Conservation (phyloP, 2,329 filamentous ascomycete species). For the Scedosporium aurantiacum region DNA sequence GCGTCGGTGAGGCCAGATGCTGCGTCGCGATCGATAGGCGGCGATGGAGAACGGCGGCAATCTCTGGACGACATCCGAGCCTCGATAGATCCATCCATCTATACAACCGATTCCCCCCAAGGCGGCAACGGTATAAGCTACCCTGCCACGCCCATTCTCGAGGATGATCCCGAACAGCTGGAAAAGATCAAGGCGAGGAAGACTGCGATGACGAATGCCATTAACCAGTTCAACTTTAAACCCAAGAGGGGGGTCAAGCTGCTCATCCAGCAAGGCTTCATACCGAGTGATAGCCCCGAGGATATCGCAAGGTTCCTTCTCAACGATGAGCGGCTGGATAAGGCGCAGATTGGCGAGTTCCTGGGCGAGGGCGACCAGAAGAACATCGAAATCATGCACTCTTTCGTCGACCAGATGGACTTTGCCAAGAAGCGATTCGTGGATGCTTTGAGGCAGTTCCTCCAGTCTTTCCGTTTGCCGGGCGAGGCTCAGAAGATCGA, state of each 20-base stretch:
- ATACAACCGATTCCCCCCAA: constrained; percentile 1
- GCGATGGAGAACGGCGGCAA: constrained; percentile 20
- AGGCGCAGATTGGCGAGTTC: constrained; percentile 85
- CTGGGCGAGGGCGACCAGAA: constrained; percentile 86
- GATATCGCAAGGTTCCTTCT: constrained; percentile 80
- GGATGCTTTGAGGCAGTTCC: constrained; percentile 78
- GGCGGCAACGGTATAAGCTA: constrained; percentile 43
- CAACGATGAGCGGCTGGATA: constrained; percentile 75
- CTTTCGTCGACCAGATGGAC: constrained; percentile 92
- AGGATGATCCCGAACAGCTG: constrained; percentile 89
- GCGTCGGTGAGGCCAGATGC: constrained; percentile 49
- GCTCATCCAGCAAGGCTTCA: constrained; percentile 76
- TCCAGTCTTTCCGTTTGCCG: constrained; percentile 89
- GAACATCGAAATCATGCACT: constrained; percentile 96
- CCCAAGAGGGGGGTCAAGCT: constrained; percentile 87
- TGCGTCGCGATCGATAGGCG: constrained; percentile 9
- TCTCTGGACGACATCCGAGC: constrained; percentile 22
- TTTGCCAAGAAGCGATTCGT: constrained; percentile 88
- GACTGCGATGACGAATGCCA: constrained; percentile 79
- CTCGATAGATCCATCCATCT: constrained; percentile 55
- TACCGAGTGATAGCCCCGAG: constrained; percentile 62
- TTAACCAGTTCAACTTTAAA: constrained; percentile 94
- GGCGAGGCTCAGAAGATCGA: constrained; percentile 98
- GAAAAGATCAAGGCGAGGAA: constrained; percentile 92
- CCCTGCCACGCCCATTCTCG: constrained; percentile 52